Base-by-base conservation (phyloP, 164 flowering plant genomes). In the Umbellularia californica region DNA sequence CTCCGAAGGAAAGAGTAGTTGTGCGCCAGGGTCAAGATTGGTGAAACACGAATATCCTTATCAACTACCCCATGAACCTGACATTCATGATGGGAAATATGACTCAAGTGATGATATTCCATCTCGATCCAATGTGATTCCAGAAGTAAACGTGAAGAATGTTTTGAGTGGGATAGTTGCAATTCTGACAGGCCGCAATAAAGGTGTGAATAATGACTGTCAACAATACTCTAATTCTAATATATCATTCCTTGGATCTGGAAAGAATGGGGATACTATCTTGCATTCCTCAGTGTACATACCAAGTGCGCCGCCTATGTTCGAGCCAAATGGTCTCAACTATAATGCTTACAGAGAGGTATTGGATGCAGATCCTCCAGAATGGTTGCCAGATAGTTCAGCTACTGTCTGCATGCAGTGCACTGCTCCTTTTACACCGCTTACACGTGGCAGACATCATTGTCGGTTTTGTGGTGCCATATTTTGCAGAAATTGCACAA, bases 281-380 rank as follows among this genome's bases (percentile, higher is more conserved):
- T 81, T 92, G 86, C 87, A 90, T 74, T 74, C 97, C 11, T 90
- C 97, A 2, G 98, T 92, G 58, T 90, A 88, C 79, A 88, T 87
- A 58, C 98, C 99, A 2, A 94, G 98, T 85, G 98, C 98, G 1
- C 98, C 98, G 3, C 98, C 98, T n/a, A 87, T 95, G 78, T 79
- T 92, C 23, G 92, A 87, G 80, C 89, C 86, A 3, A 77, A 65
- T 77, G 90, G 87, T 33, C 68, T 84, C 17, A 82, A 85, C 66
- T 86, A 87, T 73, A 78, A 64, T 84, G 90, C 88, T 52, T 90
- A 85, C 77, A 91, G 86, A 71, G 95, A 90, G 58, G 86, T 94
- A 1, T 80, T 92, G 85, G 97, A 91, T 71, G 88, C 97, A 62
- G 94, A 94, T 12, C 97, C 98, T 27, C 97, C 97, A 0, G 95